Conservation (phyloP, 2,329 filamentous ascomycete genomes). For the Paecilomyces dactylethromorphus region DNA sequence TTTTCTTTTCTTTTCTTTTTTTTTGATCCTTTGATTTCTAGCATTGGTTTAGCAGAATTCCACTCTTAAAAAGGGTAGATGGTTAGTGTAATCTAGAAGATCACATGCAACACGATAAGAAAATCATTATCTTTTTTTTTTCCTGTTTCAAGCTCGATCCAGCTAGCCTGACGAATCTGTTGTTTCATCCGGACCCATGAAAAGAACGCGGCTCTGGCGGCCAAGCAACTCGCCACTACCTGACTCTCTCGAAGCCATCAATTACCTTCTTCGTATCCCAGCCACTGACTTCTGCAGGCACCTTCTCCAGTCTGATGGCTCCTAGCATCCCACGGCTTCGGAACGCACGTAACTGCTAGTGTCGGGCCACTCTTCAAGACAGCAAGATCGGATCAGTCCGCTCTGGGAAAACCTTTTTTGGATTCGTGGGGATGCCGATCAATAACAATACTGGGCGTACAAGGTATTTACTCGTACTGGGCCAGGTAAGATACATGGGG, state of each 20-base stretch:
- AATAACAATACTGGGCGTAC: neutral
- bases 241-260: neutral
- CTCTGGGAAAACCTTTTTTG: neutral
- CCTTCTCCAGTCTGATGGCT: neutral
- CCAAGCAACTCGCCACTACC: neutral
- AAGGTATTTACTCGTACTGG: neutral
- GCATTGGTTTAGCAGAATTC: neutral
- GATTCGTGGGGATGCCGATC: neutral
- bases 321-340: neutral
- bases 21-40: neutral
- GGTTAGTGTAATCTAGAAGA: neutral
- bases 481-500: neutral
- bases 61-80: neutral
- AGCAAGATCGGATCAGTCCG: neutral
- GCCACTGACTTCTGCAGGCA: neutral
- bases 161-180: neutral
- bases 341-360: neutral
- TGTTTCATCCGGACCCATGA: neutral
- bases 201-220: neutral
- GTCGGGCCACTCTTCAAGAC: neutral
- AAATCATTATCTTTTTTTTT: neutral
- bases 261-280: neutral
- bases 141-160: neutral
- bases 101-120: neutral
- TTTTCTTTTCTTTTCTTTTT: neutral